phyloP scores from a whole-genome alignment of 306 rosid genomes.

The Myrica gale region DNA sequence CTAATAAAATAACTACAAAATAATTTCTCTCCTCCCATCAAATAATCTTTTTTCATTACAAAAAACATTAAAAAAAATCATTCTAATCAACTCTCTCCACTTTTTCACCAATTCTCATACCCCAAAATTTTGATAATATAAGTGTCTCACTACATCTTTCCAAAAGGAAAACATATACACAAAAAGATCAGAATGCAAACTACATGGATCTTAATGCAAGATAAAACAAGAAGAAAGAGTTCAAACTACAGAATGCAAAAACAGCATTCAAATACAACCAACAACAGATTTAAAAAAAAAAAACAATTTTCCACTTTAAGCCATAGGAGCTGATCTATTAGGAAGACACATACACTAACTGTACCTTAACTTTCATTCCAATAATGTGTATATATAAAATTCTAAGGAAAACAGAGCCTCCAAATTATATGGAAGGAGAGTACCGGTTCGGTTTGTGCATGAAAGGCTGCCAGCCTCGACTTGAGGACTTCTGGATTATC shows the following conservation, averaged over 20 bases:
- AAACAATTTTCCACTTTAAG: background rate
- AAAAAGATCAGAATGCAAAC: background rate
- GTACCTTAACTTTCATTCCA: background rate
- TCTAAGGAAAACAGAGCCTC: background rate
- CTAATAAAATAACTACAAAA: too few species aligned
- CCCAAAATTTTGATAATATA: background rate
- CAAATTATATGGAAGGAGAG: background rate
- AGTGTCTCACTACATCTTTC: background rate
- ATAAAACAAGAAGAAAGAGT: background rate
- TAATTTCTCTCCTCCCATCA: too few species aligned
- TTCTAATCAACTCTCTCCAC: too few species aligned
- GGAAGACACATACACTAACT: background rate
- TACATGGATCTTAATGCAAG: background rate
- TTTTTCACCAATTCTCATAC: too few species aligned
- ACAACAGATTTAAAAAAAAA: background rate
- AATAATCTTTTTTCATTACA: too few species aligned
- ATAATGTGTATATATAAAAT: background rate
- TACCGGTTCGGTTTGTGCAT: constrained; percentile 92
- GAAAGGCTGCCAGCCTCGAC: constrained; percentile 85
- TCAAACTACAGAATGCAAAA: background rate
- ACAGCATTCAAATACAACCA: background rate
- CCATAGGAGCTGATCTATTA: too few species aligned
- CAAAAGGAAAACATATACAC: background rate
- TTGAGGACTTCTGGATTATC: constrained; percentile 88
- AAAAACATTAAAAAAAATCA: too few species aligned